Base-by-base conservation (phyloP, 169 alveolate genomes). In the Cryptosporidium viatorum region DNA sequence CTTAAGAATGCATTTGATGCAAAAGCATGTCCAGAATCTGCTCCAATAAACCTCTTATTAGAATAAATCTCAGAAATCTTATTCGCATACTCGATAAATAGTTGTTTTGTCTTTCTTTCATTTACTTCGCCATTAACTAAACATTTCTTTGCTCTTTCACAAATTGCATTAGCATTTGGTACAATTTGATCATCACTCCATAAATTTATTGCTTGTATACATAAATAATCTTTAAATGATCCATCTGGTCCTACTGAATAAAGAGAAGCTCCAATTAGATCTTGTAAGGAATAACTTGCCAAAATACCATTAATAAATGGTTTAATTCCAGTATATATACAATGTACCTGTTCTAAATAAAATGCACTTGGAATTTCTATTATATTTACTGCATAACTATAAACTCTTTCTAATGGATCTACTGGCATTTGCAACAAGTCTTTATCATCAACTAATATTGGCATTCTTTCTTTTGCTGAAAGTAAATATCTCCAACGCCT, bases 101-200 rank as follows among this genome's bases (percentile, higher is more conserved):
- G 37, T 9, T 26, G 29, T 23, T 62, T 80, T 16, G 16, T n/a
- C 41, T 65, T 80, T 23, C 59, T 80, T 3, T 62, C 67, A 14
- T 41, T 62, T 41, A 80, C 31, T 18, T 80, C 89, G 1, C 21
- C 29, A n/a, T 45, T 80, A 6, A 41, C 71, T 18, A 62, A 48
- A 43, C 89, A 80, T 39, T 59, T 80, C 41, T 65, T 80, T 8
- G 52, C 52, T 26, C 73, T 80, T 23, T n/a, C 33, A 29, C 89
- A 80, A 45, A 80, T 80, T 41, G 71, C 59, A 59, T 58, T 31
- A 7, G 80, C 41, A 39, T 80, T 31, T 33, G 89, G 89, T 45
- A 80, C 89, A 7, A 80, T 80, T 9, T 62, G 71, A n/a, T 80
- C 89, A 48, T 80, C 89, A 45, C 89, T 80, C 89, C 89, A 80